These are phyloP conservation scores for Dictyostelium brefeldianum DNA, from an alignment of 78 protist genomes.

Conservation along the genomic window DNA sequence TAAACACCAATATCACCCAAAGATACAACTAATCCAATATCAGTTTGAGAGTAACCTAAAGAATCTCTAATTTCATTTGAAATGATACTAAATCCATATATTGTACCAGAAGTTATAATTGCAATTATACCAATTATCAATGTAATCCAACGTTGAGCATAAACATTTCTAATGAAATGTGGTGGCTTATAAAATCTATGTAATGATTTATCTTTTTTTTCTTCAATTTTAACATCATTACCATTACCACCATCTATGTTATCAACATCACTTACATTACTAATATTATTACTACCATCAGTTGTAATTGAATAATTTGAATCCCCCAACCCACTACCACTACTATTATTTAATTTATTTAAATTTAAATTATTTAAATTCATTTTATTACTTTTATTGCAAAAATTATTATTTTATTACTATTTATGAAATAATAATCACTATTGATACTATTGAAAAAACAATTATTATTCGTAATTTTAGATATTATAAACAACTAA, in stretches of 20 bases:
- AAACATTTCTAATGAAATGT: neutral
- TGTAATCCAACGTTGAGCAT: conserved; percentile 8
- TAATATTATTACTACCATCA: neutral
- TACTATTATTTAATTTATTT: neutral
- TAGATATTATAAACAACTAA: too few relatives aligned
- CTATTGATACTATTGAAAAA: too few relatives aligned
- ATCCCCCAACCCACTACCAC: neutral
- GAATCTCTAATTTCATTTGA: conserved; percentile 31
- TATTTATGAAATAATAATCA: too few relatives aligned
- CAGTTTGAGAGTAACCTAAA: conserved; percentile 43
- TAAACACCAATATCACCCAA: conserved; percentile 71
- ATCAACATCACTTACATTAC: neutral
- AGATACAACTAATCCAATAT: conserved; percentile 30
- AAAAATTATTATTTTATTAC: too few relatives aligned
- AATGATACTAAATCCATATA: conserved; percentile 44
- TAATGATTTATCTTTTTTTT: neutral
- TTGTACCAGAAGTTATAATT: conserved; percentile 41
- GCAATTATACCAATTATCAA: conserved; percentile 21
- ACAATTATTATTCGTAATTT: too few relatives aligned
- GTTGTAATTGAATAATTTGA: neutral
- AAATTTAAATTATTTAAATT: too few relatives aligned
- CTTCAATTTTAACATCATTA: neutral
- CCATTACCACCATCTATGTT: neutral
- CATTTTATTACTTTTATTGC: too few relatives aligned
- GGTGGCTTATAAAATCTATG: conserved; percentile 27